Conservation (phyloP, 805 yeast genomes). For the Candida orba region DNA sequence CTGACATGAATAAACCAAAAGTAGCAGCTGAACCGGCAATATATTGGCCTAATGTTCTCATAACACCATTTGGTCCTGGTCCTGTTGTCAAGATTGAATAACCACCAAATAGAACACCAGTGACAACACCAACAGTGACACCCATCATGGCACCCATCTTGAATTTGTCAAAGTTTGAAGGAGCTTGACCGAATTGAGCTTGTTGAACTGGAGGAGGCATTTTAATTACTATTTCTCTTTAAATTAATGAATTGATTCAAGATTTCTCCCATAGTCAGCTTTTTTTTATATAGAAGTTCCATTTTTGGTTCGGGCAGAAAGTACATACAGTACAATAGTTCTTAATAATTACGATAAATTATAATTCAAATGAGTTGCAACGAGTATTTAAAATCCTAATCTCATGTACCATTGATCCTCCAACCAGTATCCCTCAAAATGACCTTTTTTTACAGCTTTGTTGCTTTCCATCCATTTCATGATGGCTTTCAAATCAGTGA, state of each 20-base stretch:
- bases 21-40: slow-evolving; percentile 96
- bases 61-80: slow-evolving; percentile 96
- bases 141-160: slow-evolving; percentile 99
- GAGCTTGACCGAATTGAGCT: slow-evolving; percentile 52
- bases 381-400: slow-evolving; percentile 23
- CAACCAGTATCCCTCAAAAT: slow-evolving; percentile 36
- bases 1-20: slow-evolving; percentile 92
- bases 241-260: no score
- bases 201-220: slow-evolving; percentile 57
- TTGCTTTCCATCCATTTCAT: slow-evolving; percentile 40
- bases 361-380: not conserved
- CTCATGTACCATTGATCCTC: slow-evolving; percentile 39
- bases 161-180: slow-evolving; percentile 90
- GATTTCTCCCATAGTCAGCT: slow-evolving; percentile 12
- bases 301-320: not conserved
- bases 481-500: slow-evolving; percentile 31
- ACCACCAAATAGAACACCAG: slow-evolving; percentile 93
- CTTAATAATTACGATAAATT: not conserved
- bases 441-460: slow-evolving; percentile 28
- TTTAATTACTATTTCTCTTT: not conserved
- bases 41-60: slow-evolving; percentile 94
- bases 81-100: slow-evolving; percentile 86
- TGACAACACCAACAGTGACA: slow-evolving; percentile 73
- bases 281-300: not conserved
- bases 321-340: not conserved